Percentiles rank a stretch among this genome's conserved stretches.
Conservation (phyloP, 352 stramenopile species). For the Pythium pyrilobum region DNA sequence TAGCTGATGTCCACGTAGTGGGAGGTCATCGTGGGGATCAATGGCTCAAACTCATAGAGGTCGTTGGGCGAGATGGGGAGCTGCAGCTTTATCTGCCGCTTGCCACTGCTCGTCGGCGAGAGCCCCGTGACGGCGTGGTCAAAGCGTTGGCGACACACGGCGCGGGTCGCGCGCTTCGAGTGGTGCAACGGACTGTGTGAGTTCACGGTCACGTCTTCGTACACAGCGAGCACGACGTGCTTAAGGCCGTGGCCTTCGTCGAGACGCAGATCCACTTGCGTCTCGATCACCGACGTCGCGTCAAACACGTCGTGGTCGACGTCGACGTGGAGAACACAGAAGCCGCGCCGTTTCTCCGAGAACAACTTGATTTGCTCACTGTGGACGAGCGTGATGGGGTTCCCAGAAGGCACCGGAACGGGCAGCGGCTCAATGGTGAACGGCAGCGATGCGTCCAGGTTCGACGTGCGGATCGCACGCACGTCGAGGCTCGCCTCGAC, state of each 20-base stretch:
- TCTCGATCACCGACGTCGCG: not conserved
- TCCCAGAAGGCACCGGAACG: slow-evolving; percentile 2
- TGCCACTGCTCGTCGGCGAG: not conserved
- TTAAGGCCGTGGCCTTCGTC: not conserved
- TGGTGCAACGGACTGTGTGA: not conserved
- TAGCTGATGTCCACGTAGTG: slow-evolving; percentile 5
- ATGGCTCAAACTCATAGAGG: not conserved
- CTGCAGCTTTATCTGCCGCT: not conserved
- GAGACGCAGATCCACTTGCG: not conserved
- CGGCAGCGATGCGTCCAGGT: not conserved
- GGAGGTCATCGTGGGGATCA: slow-evolving; percentile 8
- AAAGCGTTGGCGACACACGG: not conserved
- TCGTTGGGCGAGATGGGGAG: slow-evolving; percentile 5
- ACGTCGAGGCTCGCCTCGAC: not conserved
- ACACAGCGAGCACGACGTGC: slow-evolving; percentile 1
- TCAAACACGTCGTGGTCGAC: not conserved
- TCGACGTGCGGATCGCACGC: not conserved
- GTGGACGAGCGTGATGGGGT: not conserved
- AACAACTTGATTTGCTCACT: slow-evolving; percentile 4
- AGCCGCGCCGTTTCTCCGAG: not conserved
- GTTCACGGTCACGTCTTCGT: slow-evolving; percentile 8
- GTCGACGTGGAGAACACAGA: not conserved
- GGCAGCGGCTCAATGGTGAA: slow-evolving; percentile 1
- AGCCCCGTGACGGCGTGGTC: not conserved
- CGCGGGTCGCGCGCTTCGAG: not conserved